These are phyloP conservation scores for Taxillus chinensis DNA, from an alignment of 164 flowering plant genomes.

Conservation along the genomic window DNA sequence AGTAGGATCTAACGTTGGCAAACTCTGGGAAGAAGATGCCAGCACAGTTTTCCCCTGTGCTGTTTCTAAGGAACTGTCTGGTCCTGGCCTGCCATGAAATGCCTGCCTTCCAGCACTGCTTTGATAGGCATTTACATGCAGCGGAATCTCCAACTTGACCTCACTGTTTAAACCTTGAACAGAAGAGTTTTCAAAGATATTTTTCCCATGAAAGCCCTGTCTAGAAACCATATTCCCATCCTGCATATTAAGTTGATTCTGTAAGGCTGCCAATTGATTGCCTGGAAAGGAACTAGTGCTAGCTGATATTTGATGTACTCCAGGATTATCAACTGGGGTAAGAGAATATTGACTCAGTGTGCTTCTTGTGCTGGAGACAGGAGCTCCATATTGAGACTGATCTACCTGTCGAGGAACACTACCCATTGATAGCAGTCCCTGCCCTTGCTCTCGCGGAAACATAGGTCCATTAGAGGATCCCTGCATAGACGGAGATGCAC, in stretches of 20 bases:
- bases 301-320: slow-evolving; percentile 14
- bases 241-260: slow-evolving; percentile 4
- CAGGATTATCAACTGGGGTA: slow-evolving; percentile 18
- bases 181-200: slow-evolving; percentile 1
- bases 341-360: slow-evolving; percentile 14
- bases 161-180: neutral
- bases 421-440: slow-evolving; percentile 23
- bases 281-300: slow-evolving; percentile 15
- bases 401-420: slow-evolving; percentile 32
- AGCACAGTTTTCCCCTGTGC: neutral
- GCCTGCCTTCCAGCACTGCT: neutral
- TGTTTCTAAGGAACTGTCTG: neutral
- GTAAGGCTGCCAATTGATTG: slow-evolving; percentile 16
- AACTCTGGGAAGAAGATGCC: neutral
- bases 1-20: slow-evolving; percentile 3
- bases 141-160: neutral
- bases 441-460: slow-evolving; percentile 31
- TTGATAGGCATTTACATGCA: neutral
- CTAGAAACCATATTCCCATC: neutral
- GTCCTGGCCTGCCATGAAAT: neutral
- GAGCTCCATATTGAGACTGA: slow-evolving; percentile 53
- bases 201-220: slow-evolving; percentile 1
- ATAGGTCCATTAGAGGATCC: slow-evolving; percentile 22
- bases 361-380: slow-evolving; percentile 21
- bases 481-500: slow-evolving; percentile 22